Conservation (phyloP, 495 filamentous ascomycete genomes). For the Bacidia rubella region DNA sequence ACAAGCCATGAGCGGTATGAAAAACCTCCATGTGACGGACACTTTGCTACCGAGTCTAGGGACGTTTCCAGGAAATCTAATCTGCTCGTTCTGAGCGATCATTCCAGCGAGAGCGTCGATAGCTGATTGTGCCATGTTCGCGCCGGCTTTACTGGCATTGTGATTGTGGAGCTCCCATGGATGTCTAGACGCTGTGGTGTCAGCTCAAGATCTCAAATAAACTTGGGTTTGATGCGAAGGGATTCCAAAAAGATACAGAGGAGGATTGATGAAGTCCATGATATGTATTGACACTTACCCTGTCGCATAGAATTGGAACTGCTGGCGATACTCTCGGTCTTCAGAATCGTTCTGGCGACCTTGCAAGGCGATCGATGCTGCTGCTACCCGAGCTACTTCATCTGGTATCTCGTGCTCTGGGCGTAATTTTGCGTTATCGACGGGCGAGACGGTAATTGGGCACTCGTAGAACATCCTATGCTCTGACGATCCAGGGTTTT, state of each 20-base stretch:
- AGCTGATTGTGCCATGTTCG: conserved; percentile 16
- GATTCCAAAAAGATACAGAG: too few relatives aligned
- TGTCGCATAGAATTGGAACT: conserved; percentile 15
- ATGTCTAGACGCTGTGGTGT: neutral
- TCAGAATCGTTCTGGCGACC: conserved; percentile 5
- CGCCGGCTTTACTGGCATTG: conserved; percentile 5
- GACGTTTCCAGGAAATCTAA: conserved; percentile 3
- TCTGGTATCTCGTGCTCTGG: conserved; percentile 6
- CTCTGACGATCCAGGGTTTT: neutral
- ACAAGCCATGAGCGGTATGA: conserved; percentile 6
- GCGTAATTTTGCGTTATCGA: conserved; percentile 8
- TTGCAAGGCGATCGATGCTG: conserved; percentile 14
- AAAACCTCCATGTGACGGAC: conserved; percentile 10
- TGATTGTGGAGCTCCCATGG: conserved; percentile 14
- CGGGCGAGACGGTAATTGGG: conserved; percentile 11
- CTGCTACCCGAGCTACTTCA: conserved; percentile 12
- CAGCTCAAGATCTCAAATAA: too few relatives aligned
- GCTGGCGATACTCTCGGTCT: conserved; percentile 5
- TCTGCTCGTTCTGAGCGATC: conserved; percentile 5
- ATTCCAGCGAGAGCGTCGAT: conserved; percentile 14
- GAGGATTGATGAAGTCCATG: too few relatives aligned
- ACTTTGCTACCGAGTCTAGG: conserved; percentile 11
- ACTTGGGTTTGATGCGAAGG: neutral
- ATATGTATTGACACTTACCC: conserved; percentile 1
- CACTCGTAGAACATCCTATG: conserved; percentile 8